Base-by-base conservation (phyloP, 495 filamentous ascomycete genomes). In the Alectoria sarmentosa region DNA sequence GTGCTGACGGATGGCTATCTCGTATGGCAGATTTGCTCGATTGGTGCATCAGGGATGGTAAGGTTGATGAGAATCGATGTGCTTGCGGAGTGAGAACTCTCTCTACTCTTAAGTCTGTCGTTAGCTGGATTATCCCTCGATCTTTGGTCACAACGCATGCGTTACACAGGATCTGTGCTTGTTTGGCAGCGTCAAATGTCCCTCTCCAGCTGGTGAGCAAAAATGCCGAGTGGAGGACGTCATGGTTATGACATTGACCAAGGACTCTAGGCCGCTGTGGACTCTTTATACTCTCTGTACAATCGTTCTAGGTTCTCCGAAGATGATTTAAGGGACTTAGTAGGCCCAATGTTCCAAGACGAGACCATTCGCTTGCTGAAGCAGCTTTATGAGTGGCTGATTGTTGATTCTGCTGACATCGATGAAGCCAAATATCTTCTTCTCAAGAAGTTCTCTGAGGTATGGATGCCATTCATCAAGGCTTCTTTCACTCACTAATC, bases 401-500 rank as follows among this genome's bases (percentile, higher is more conserved):
- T 85, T 9, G 87, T 93, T 64, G 88, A 93, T 60, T 81, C 89
- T 11, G 79, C 87, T 54, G 86, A 94, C 70, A 83, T 92, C 37
- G 90, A 96, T 70, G 91, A 97, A 63, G 88, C 90, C 65, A 93
- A 91, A 72, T 98, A 98, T 72, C 82, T 89, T 41, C 85, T 98
- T 67, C 85, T 88, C 28, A 97, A 97, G 77, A 96, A 92, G 76
- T 84, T 98, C 44, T 91, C 93, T 7, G 94, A 98, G 85, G 90
- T 90, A 78, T 72, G 74, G 26, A 17, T 32, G 30, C 58, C 36
- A 38, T 9, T 19, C 26, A 38, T 32, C 17, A 21, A 26, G 4
- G 4, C 23, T 44, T 21, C 14, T 37, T 39, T 15, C 60, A 34
- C 13, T 62, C 19, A 58, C 65, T 70, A 65, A 68, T 52, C 30